phyloP scores from a whole-genome alignment of 805 yeast species.

The Spathaspora gorwiae region DNA sequence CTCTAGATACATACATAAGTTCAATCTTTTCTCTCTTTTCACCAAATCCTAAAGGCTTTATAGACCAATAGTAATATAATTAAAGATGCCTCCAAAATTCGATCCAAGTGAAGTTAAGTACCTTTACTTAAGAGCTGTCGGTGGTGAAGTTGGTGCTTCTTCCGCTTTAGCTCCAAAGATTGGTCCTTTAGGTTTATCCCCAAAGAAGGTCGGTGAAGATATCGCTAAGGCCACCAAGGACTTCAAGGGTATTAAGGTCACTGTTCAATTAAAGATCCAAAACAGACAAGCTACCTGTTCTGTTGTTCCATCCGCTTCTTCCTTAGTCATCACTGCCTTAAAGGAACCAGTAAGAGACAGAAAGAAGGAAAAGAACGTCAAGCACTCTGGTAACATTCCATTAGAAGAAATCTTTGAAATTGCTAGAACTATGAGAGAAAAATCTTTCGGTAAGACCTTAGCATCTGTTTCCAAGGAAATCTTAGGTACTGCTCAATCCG shows the following conservation, averaged over 20 bases:
- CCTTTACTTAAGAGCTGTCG: conserved; percentile 99
- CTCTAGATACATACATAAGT: too few relatives aligned
- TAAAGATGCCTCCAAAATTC: conserved; percentile 90
- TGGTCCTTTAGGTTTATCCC: conserved; percentile 99
- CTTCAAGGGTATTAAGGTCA: conserved; percentile 98
- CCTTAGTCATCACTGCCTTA: conserved; percentile 97
- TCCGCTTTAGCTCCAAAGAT: conserved; percentile 99
- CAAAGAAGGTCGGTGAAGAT: conserved; percentile 99
- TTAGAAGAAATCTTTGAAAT: conserved; percentile 93
- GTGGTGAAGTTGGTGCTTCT: conserved; percentile 99
- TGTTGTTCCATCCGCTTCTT: conserved; percentile 99
- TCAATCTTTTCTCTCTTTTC: not conserved
- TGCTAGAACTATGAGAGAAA: conserved; percentile 96
- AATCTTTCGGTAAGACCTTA: conserved; percentile 96
- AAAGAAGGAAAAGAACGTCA: conserved; percentile 99
- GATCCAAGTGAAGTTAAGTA: conserved; percentile 98
- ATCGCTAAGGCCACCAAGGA: conserved; percentile 99
- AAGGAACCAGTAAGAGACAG: conserved; percentile 99
- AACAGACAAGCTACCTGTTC: conserved; percentile 99
- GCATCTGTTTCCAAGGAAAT: conserved; percentile 98
- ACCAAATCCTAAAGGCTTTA: conserved; percentile 1
- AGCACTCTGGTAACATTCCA: conserved; percentile 98
- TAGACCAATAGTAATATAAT: conserved; percentile 1
- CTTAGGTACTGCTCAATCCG: conserved; percentile 99
- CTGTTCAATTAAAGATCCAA: conserved; percentile 97